These are phyloP conservation scores for Lippia alba DNA, from an alignment of 305 asterid genomes.

Conservation along the genomic window DNA sequence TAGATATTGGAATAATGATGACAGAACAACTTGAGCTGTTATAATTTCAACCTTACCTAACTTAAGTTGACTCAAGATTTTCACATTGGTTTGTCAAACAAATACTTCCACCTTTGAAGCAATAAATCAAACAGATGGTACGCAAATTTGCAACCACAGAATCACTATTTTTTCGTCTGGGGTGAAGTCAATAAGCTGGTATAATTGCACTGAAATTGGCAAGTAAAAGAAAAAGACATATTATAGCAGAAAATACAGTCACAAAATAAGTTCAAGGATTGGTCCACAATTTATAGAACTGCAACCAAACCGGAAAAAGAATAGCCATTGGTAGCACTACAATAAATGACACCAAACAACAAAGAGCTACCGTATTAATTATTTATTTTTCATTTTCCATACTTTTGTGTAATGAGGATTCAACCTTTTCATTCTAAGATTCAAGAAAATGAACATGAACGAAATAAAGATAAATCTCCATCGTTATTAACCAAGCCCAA, in stretches of 20 bases:
- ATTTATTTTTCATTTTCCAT: neutral
- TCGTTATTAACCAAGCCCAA: neutral
- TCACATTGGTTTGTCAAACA: constrained; percentile 16
- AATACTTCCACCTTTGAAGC: neutral
- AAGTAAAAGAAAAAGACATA: neutral
- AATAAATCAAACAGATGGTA: constrained; percentile 14
- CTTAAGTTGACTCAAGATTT: neutral
- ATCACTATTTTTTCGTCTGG: neutral
- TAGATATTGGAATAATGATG: neutral
- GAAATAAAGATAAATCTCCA: neutral
- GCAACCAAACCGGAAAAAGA: constrained; percentile 11
- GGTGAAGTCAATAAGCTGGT: neutral
- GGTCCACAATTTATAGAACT: neutral
- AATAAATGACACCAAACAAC: constrained; percentile 30
- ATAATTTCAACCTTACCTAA: constrained; percentile 19
- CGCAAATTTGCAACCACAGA: constrained; percentile 1
- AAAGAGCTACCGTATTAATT: constrained; percentile 37
- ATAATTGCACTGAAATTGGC: neutral
- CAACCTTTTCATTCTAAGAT: constrained; percentile 7
- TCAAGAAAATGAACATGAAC: neutral
- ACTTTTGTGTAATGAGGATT: neutral
- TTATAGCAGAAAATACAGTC: neutral
- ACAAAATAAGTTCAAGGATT: too few species aligned
- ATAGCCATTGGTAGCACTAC: neutral
- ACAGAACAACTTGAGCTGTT: constrained; percentile 23